phyloP scores from a whole-genome alignment of 768 basidiomycete genomes.

The Podaxis mareebaensis region DNA sequence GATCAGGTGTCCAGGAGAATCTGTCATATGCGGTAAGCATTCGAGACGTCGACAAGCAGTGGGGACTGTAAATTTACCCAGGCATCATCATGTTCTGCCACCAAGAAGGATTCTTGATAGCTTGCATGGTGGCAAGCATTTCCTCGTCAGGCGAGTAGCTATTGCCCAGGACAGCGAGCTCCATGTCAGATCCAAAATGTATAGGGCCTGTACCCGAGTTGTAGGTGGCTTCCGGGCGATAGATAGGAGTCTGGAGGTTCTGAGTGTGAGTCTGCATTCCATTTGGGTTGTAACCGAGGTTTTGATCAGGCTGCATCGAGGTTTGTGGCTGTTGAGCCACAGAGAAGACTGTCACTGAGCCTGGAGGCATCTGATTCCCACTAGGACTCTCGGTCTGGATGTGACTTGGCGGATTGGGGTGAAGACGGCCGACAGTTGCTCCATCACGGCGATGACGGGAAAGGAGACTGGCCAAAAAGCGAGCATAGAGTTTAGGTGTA shows the following conservation, averaged over 20 bases:
- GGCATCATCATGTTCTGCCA: constrained; percentile 88
- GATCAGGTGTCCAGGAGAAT: constrained; percentile 37
- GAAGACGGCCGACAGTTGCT: constrained; percentile 54
- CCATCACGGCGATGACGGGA: constrained; percentile 71
- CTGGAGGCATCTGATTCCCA: constrained; percentile 17
- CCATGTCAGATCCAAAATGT: constrained; percentile 43
- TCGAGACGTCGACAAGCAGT: neutral
- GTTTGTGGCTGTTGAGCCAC: constrained; percentile 20
- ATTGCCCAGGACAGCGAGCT: constrained; percentile 31
- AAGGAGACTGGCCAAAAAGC: constrained; percentile 74
- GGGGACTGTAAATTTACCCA: constrained; percentile 44
- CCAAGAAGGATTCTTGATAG: constrained; percentile 69
- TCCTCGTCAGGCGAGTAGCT: constrained; percentile 49
- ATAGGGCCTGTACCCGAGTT: constrained; percentile 41
- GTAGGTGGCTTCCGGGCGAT: constrained; percentile 50
- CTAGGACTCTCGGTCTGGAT: constrained; percentile 24
- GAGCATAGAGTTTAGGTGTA: constrained; percentile 77
- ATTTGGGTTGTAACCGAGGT: constrained; percentile 20
- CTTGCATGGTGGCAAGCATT: constrained; percentile 71
- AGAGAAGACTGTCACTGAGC: constrained; percentile 31
- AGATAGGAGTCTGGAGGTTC: constrained; percentile 37
- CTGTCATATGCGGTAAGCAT: constrained; percentile 21
- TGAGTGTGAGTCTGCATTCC: constrained; percentile 18
- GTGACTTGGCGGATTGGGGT: constrained; percentile 48
- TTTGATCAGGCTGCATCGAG: constrained; percentile 21